phyloP scores from a whole-genome alignment of 208 protist species.

The Phytomonas sp. region DNA sequence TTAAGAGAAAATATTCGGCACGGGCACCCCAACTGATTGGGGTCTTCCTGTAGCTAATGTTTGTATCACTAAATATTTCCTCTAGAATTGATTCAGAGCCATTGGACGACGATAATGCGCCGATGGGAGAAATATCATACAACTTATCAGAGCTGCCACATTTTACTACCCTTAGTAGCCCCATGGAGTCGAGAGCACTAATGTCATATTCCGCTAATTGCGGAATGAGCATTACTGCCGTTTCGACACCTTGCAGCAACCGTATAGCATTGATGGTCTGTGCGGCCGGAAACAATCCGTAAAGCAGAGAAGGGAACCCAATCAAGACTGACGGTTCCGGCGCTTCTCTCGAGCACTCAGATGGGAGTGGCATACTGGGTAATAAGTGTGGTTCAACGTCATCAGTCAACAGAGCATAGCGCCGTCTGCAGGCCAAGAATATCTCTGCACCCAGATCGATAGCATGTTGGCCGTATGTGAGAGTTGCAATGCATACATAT shows the following conservation, averaged over 20 bases:
- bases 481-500: constrained; percentile 24
- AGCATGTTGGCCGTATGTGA: constrained; percentile 21
- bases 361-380: background rate
- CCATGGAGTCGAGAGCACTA: background rate
- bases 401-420: constrained; percentile 15
- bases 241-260: constrained; percentile 19
- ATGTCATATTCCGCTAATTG: constrained; percentile 13
- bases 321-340: constrained; percentile 7
- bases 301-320: constrained; percentile 28
- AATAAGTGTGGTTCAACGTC: background rate
- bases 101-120: background rate
- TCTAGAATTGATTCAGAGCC: background rate
- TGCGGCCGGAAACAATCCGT: constrained; percentile 28
- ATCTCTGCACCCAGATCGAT: constrained; percentile 66
- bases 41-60: background rate
- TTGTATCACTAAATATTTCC: background rate
- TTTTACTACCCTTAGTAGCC: background rate
- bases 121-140: background rate
- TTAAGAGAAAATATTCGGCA: constrained; percentile 6
- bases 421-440: constrained; percentile 60
- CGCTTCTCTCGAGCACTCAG: background rate
- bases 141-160: background rate
- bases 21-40: background rate
- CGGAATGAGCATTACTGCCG: constrained; percentile 24
- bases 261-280: constrained; percentile 23